Evolutionary conservation across 306 rosid species (phyloP), one percentile per base, ranked within the genome.

Genomic region (Vachellia collinsii): DNA sequence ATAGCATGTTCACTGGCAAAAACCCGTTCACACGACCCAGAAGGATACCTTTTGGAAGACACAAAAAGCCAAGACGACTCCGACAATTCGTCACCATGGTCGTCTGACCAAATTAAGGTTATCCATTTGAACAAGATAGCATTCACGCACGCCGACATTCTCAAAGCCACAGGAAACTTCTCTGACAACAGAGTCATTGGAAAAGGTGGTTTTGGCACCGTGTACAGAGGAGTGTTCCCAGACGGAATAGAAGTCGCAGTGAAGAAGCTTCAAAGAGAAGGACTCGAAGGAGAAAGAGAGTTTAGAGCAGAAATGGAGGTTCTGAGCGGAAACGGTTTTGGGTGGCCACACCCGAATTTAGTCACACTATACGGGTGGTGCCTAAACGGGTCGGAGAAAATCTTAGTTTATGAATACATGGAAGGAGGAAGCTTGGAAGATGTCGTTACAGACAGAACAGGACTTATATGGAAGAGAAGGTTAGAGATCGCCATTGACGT

Each of bases 311-410:
- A 94, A 79, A 94, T 94, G 98, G 87, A 90, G 63, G 94, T 91
- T 48, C 88, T 94, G 0, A 87, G 92, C 74, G 94, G 97, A 23
- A 88, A 83, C 78, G 94, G 89, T 14, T 86, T 92, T 68, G 88
- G 87, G 0, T 92, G 97, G 97, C 97, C 97, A 11, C 98, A 94
- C 79, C 97, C 95, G 16, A 91, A 94, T 70, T 94, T 94, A 36
- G 98, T 94, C 6, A 90, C 96, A 9, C 94, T 94, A 38, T 87
- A 91, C 38, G 97, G 97, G 3, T 94, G 98, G 98, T 92, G 98
- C 58, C 84, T 91, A 3, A 80, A 90, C 47, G 94, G 94, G 59
- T 86, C 92, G 11, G 86, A 93, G 48, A 92, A 88, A 75, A 85
- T 91, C 64, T 77, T 94, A 6, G 89, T 94, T 16, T 92, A 92